Conservation (phyloP, 441 rosid species). For the Jatropha multifida region DNA sequence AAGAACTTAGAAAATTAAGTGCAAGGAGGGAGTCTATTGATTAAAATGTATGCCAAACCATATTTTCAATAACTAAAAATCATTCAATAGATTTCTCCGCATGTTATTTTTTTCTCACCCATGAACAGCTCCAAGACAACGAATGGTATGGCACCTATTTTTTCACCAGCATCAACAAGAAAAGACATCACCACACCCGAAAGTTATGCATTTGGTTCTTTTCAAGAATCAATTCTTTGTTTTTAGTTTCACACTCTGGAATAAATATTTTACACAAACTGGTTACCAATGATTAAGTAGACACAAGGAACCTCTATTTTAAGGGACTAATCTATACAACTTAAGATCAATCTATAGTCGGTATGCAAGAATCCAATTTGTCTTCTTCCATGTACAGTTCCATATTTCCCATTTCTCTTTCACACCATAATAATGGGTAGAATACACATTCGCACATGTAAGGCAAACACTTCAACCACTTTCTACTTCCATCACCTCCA, state of each 20-base stretch:
- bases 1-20: neutral
- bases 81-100: neutral
- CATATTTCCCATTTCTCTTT: neutral
- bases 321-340: too few species aligned
- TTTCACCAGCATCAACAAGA: conserved; percentile 1
- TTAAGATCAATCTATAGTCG: neutral
- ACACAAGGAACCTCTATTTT: neutral
- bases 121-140: neutral
- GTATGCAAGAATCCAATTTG: neutral
- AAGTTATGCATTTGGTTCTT: neutral
- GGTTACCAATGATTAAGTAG: neutral
- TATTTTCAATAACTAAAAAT: neutral
- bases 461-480: neutral
- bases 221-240: neutral
- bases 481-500: neutral
- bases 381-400: neutral
- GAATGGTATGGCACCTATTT: neutral
- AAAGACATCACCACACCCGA: neutral
- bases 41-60: neutral
- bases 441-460: neutral
- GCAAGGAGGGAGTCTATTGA: neutral
- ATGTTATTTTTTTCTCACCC: neutral
- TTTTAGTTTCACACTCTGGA: neutral
- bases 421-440: neutral
- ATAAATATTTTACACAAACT: neutral